A percentile compares a stretch with the other conserved stretches of the same genome.
These are phyloP conservation scores for Aotearoamyces nothofagi DNA, from an alignment of 2,329 filamentous ascomycete genomes.

Conservation along the genomic window DNA sequence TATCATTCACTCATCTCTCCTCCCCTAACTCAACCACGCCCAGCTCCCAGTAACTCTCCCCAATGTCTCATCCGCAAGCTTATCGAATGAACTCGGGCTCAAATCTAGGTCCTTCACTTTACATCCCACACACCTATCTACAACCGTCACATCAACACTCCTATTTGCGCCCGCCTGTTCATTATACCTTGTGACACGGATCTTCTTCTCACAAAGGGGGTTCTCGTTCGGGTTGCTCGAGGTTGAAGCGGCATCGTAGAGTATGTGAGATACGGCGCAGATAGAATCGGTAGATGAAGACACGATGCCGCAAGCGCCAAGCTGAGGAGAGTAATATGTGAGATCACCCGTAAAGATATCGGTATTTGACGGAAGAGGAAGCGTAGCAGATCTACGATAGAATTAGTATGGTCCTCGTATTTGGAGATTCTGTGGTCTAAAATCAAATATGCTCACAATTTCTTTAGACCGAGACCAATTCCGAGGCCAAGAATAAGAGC, in stretches of 20 bases:
- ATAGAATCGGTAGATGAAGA: conserved; percentile 40
- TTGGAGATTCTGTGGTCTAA: no score
- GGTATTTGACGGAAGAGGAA: conserved; percentile 34
- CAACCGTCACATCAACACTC: conserved; percentile 46
- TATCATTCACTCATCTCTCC: no score
- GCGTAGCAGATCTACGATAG: conserved; percentile 20
- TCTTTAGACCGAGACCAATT: conserved; percentile 16
- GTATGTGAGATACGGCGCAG: conserved; percentile 48
- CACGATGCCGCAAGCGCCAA: conserved; percentile 54
- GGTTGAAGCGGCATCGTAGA: conserved; percentile 44
- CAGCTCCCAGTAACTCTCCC: conserved; percentile 23
- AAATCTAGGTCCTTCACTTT: conserved; percentile 25
- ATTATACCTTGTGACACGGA: conserved; percentile 40
- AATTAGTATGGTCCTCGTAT: no score
- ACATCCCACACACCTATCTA: conserved; percentile 41
- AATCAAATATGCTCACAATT: no score
- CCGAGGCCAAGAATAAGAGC: conserved; percentile 20
- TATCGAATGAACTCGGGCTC: conserved; percentile 25
- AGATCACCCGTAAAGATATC: conserved; percentile 45
- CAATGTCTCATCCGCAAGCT: conserved; percentile 28
- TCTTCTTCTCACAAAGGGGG: conserved; percentile 48
- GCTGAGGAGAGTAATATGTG: conserved; percentile 51
- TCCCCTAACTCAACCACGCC: no score
- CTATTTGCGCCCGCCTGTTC: conserved; percentile 31
- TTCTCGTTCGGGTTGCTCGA: conserved; percentile 46